Conservation (phyloP, 2,329 filamentous ascomycete species). For the Aspergillus bombycis region DNA sequence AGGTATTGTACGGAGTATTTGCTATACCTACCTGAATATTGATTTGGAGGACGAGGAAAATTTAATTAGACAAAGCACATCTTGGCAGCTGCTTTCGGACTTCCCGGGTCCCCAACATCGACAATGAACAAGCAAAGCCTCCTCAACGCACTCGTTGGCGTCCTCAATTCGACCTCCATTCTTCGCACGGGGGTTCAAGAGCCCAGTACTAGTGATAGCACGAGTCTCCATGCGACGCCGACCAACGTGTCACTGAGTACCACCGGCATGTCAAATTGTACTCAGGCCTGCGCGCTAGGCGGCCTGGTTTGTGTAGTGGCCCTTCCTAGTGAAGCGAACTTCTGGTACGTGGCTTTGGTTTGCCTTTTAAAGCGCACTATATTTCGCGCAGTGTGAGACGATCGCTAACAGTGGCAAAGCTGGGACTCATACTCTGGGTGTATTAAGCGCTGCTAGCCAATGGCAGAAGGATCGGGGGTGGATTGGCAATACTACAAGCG, state of each 20-base stretch:
- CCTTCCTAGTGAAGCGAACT: slow-evolving; percentile 29
- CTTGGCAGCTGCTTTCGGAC: not conserved
- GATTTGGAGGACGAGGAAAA: not conserved
- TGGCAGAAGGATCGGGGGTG: slow-evolving; percentile 3
- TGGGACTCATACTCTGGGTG: slow-evolving; percentile 25
- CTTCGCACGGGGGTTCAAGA: not conserved
- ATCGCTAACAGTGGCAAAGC: slow-evolving; percentile 11
- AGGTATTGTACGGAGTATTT: not conserved
- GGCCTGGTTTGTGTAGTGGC: slow-evolving; percentile 29
- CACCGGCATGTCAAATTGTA: slow-evolving; percentile 12
- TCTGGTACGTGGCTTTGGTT: slow-evolving; percentile 24
- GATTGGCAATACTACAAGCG: not conserved
- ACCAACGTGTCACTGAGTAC: not conserved
- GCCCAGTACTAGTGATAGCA: not conserved
- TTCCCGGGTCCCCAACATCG: no score
- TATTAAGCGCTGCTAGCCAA: slow-evolving; percentile 19
- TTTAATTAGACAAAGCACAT: not conserved
- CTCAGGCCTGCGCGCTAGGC: slow-evolving; percentile 28
- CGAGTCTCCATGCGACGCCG: not conserved
- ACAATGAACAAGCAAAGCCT: not conserved
- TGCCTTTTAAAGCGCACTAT: not conserved
- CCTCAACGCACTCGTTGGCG: not conserved
- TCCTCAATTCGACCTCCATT: not conserved
- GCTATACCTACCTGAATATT: not conserved
- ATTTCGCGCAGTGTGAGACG: not conserved